These are phyloP conservation scores for Colletotrichum aenigma DNA, from an alignment of 2,329 filamentous ascomycete genomes.

Conservation along the genomic window DNA sequence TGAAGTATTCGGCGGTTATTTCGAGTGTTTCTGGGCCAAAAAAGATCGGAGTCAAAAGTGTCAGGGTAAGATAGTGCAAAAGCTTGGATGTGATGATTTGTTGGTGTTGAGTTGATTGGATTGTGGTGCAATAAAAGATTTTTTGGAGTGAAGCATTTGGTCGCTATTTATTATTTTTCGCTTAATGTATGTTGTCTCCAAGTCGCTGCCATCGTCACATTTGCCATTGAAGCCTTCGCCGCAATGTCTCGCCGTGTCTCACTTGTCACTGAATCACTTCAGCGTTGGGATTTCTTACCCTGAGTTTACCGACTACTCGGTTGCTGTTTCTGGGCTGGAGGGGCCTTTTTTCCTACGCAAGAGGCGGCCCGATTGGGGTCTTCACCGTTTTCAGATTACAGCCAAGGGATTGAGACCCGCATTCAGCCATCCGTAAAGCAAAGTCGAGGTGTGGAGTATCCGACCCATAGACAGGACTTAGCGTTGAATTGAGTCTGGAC, in stretches of 20 bases:
- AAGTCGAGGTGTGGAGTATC: background rate
- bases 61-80: background rate
- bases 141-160: background rate
- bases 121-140: background rate
- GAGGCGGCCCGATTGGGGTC: background rate
- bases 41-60: background rate
- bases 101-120: background rate
- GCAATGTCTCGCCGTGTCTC: background rate
- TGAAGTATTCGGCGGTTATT: background rate
- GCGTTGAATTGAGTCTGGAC: background rate
- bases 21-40: background rate
- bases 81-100: background rate
- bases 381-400: background rate
- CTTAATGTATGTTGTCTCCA: background rate
- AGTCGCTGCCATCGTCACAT: background rate
- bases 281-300: background rate
- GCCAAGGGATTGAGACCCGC: background rate
- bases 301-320: background rate
- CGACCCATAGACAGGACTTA: background rate
- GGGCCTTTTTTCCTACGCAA: background rate
- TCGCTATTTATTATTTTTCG: background rate
- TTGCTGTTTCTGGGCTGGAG: background rate
- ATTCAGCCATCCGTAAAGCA: background rate
- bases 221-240: background rate
- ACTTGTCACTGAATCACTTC: background rate